Base-by-base conservation (phyloP, 805 yeast genomes). In the Kuraishia piskuri region DNA sequence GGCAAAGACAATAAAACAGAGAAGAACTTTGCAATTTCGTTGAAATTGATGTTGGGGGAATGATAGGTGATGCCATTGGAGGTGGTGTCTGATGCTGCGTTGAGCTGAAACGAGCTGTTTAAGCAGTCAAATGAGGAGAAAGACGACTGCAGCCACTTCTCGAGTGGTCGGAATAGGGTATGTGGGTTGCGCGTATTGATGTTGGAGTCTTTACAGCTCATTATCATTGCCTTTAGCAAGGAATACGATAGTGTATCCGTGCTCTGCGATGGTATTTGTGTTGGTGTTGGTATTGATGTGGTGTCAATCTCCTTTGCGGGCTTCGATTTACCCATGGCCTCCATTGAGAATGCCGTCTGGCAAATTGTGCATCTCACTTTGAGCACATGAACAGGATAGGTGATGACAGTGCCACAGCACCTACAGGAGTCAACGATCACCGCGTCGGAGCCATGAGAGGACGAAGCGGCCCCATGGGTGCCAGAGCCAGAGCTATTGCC, bases 351-450 rank as follows among this genome's bases (percentile, higher is more conserved):
- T 17, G 55, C 80, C 5, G 84, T 76, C 40, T 72, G 74, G 60
- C 96, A 88, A 3, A 80, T 72, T 0, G 83, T 72, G 61, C 96
- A 88, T 54, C 78, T 76, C 62, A 79, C 83, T 53, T 70, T 75
- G 6, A 56, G 45, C 3, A 67, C 68, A 9, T 60, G 54, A 2
- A 63, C 56, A 0, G 77, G 77, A 50, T 73, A 66, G 51, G 69
- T 72, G 26, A 78, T 59, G 17, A 68, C 54, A 0, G 77, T 70
- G 1, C 78, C 79, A 63, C 83, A 79, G 56, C 83, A 78, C 5
- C 68, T 66, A 57, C 83, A 79, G 2, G 63, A 50, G 40, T 60
- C 66, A 12, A 65, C 50, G 3, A 61, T 49, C 6, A 57, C 56
- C 20, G 25, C 20, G 19, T 22, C 31, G n/a, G 49, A 47, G 49